A percentile compares a stretch with the other conserved stretches of the same genome.
Conservation (phyloP, 1,284 basidiomycete genomes). For the Phellinidium pouzarii region DNA sequence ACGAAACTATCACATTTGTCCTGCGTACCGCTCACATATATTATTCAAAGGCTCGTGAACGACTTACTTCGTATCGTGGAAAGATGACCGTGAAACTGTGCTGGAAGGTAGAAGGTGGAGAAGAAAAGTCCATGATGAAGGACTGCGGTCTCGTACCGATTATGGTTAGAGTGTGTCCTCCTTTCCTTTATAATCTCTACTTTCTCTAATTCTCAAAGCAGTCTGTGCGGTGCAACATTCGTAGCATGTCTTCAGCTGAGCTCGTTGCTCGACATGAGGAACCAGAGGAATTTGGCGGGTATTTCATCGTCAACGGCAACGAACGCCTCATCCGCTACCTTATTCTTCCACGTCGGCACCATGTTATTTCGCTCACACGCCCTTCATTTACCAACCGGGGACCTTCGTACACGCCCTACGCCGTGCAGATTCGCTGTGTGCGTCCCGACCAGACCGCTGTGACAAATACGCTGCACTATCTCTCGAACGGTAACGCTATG, state of each 20-base stretch:
- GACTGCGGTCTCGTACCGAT: conserved; percentile 93
- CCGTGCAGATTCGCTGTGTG: conserved; percentile 93
- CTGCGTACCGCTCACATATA: background rate
- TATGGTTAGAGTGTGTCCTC: conserved; percentile 83
- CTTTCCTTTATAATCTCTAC: conserved; percentile 10
- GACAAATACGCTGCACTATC: conserved; percentile 96
- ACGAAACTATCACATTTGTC: conserved; percentile 22
- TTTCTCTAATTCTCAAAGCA: conserved; percentile 28
- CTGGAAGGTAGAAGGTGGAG: conserved; percentile 68
- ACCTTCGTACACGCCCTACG: conserved; percentile 90
- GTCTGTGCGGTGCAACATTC: conserved; percentile 93
- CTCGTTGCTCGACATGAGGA: conserved; percentile 92
- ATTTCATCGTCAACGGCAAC: conserved; percentile 99
- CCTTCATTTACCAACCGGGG: conserved; percentile 89
- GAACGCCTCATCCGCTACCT: conserved; percentile 98
- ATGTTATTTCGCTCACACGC: conserved; percentile 82
- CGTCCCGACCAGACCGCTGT: conserved; percentile 86
- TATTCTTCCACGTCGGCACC: conserved; percentile 85
- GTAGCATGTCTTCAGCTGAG: conserved; percentile 77
- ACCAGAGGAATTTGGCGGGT: conserved; percentile 97
- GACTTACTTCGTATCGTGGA: conserved; percentile 87
- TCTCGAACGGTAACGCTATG: conserved; percentile 94
- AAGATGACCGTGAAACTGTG: conserved; percentile 87
- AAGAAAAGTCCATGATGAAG: conserved; percentile 67
- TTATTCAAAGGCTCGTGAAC: conserved; percentile 72